These are phyloP conservation scores for Earliella scabrosa DNA, from an alignment of 1,284 basidiomycete genomes.

Conservation along the genomic window DNA sequence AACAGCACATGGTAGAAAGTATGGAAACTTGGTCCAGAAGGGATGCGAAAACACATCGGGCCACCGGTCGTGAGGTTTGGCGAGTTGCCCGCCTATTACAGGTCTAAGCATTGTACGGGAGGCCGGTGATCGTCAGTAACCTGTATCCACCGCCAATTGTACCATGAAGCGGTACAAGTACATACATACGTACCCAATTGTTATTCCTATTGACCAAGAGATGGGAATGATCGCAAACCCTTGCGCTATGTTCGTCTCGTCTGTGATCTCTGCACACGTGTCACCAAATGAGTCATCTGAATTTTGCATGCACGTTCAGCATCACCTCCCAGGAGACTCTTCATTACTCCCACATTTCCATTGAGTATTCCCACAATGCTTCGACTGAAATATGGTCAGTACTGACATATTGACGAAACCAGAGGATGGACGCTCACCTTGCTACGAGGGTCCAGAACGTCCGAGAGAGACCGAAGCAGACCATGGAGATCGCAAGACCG, in stretches of 20 bases:
- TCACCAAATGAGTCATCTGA: neutral
- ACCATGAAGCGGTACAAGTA: too few relatives aligned
- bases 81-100: conserved; percentile 51
- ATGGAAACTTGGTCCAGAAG: conserved; percentile 57
- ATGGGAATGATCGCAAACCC: conserved; percentile 52
- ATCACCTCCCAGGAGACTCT: conserved; percentile 45
- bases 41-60: conserved; percentile 44
- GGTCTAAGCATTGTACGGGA: too few relatives aligned
- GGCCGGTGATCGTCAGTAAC: too few relatives aligned
- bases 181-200: conserved; percentile 48
- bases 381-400: conserved; percentile 36
- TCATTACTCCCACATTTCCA: conserved; percentile 57
- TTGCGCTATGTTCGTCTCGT: conserved; percentile 53
- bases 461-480: conserved; percentile 56
- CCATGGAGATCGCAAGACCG: conserved; percentile 56
- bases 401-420: too few relatives aligned
- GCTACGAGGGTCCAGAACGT: conserved; percentile 47
- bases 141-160: too few relatives aligned
- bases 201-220: conserved; percentile 48
- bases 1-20: conserved; percentile 57
- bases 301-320: neutral
- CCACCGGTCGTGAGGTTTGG: conserved; percentile 50
- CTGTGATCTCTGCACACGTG: conserved; percentile 45
- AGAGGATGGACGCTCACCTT: too few relatives aligned
- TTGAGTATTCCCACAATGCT: conserved; percentile 55